Base-by-base conservation (phyloP, 2,329 filamentous ascomycete genomes). In the Cryphonectria parasitica region DNA sequence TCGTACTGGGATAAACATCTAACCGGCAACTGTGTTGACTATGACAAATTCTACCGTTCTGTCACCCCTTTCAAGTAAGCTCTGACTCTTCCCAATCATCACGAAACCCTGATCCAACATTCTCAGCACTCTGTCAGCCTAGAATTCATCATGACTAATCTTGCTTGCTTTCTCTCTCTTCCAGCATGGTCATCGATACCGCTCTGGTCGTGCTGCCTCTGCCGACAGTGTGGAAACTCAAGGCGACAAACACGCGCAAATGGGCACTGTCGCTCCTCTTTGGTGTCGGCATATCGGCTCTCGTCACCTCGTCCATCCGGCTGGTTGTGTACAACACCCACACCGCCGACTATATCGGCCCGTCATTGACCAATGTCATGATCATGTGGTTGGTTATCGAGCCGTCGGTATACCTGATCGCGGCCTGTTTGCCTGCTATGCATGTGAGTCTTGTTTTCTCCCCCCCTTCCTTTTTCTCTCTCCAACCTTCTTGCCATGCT, bases 61-160 rank as follows among this genome's bases (percentile, higher is more conserved):
- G 45, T 72, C 36, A 72, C 70, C 15, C 70, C 70, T 43, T 72
- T 72, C 61, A 72, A 72, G 65, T 67, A 43, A 34, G 65, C 39
- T 17, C 36, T 39, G 3, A 10, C 5, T 41, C n/a, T 36, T n/a
- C 13, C 2, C 13, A 5, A 17, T 10, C 39, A n/a, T 10, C 3
- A 62, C 61, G 7, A 15, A 63, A 39, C 2, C n/a, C 11, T 19
- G 17, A 6, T 28, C 64, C 31, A 11, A 22, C 49, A 25, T 8
- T 11, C 13, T 7, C n/a, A 22, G 5, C 11, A 39, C 2, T 43
- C 25, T 15, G 2, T 2, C 41, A 17, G 28, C 2, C 17, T 3
- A 49, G 22, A 49, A 4, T 10, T n/a, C n/a, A 28, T 41, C 19
- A 31, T 19, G 5, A 17, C n/a, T 64, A 1, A 52, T 8, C 62